phyloP scores from a whole-genome alignment of 805 yeast genomes.

The Maudiozyma bulderi region DNA sequence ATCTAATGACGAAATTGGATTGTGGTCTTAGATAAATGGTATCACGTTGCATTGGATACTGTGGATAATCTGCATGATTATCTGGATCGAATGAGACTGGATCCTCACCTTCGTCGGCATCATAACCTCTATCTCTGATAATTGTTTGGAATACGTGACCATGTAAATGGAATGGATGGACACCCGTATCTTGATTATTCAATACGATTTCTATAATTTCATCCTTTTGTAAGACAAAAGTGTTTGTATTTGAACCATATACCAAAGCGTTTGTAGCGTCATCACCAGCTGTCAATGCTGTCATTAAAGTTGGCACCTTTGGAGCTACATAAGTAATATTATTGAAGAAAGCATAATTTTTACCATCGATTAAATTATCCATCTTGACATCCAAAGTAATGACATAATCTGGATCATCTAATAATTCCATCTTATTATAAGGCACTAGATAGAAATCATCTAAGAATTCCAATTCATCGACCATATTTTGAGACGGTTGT shows the following conservation, averaged over 20 bases:
- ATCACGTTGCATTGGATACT: conserved; percentile 79
- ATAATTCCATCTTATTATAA: conserved; percentile 40
- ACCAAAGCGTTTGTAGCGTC: conserved; percentile 41
- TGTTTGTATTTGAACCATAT: conserved; percentile 72
- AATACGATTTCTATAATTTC: conserved; percentile 67
- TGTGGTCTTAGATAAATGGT: conserved; percentile 69
- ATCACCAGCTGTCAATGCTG: conserved; percentile 68
- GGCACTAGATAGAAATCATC: conserved; percentile 81
- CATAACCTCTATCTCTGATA: conserved; percentile 55
- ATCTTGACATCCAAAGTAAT: conserved; percentile 67
- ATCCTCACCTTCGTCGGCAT: conserved; percentile 40
- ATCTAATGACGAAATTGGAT: conserved; percentile 78
- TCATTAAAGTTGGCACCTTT: conserved; percentile 73
- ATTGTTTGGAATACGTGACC: conserved; percentile 79
- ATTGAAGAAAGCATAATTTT: conserved; percentile 95
- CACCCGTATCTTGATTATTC: conserved; percentile 84
- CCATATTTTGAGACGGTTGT: conserved; percentile 31
- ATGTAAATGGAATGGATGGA: conserved; percentile 96
- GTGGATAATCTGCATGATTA: conserved; percentile 46
- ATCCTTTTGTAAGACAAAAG: conserved; percentile 51
- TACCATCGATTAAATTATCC: conserved; percentile 80
- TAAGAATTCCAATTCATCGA: conserved; percentile 43
- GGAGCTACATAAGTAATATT: conserved; percentile 70
- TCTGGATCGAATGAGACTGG: conserved; percentile 51
- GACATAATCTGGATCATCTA: conserved; percentile 58